Evolutionary conservation across 257 asterid species (phyloP).

Genomic region (Avicennia marina): DNA sequence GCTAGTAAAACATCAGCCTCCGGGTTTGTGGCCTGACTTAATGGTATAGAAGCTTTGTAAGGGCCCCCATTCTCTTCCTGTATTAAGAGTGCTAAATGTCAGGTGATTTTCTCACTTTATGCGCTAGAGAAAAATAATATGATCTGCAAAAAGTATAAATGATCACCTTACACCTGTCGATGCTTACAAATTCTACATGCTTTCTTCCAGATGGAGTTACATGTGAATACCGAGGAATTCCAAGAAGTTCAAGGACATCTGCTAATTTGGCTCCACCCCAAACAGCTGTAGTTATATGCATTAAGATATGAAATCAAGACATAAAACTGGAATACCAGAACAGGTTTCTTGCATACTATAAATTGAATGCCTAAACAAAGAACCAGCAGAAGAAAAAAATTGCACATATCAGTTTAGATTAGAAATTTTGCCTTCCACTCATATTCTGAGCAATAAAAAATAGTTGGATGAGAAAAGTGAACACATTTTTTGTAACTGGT

Average conservation of each 20-base stretch:
- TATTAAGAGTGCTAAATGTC: slow-evolving; percentile 8
- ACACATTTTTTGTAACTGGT: background rate
- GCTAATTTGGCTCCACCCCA: slow-evolving; percentile 96
- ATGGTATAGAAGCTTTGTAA: slow-evolving; percentile 87
- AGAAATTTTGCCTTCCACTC: too few relatives aligned
- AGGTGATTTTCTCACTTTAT: slow-evolving; percentile 12
- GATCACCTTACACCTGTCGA: slow-evolving; percentile 93
- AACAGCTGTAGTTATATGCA: slow-evolving; percentile 54
- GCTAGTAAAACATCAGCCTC: slow-evolving; percentile 92
- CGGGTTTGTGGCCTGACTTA: slow-evolving; percentile 87
- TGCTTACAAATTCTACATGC: slow-evolving; percentile 93
- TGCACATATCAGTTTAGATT: background rate
- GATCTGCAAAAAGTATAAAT: slow-evolving; percentile 2
- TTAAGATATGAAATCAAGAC: slow-evolving; percentile 9
- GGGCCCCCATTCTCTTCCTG: slow-evolving; percentile 99
- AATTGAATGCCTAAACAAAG: background rate
- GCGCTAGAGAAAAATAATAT: slow-evolving; percentile 3
- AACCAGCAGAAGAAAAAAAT: slow-evolving; percentile 7
- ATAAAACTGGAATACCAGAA: too few relatives aligned
- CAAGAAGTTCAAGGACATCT: slow-evolving; percentile 82
- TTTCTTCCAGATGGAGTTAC: slow-evolving; percentile 65
- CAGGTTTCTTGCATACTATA: too few relatives aligned
- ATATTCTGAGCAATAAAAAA: too few relatives aligned
- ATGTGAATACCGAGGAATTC: slow-evolving; percentile 62
- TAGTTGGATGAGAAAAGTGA: background rate